These are phyloP conservation scores for Eragrostis nindensis DNA, from an alignment of 176 grass and related monocot genomes.

Conservation along the genomic window DNA sequence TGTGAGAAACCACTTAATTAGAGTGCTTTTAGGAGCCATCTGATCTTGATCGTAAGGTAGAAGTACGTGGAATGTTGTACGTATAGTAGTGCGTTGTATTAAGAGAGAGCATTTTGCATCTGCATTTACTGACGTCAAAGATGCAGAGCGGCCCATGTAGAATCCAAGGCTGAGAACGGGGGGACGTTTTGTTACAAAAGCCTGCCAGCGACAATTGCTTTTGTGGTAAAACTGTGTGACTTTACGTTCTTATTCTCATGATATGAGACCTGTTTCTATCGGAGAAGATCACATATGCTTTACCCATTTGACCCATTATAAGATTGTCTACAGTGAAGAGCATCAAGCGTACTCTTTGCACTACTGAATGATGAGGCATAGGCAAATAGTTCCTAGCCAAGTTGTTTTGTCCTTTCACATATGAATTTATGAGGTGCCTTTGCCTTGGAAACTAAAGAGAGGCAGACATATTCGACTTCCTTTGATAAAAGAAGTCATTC, in stretches of 20 bases:
- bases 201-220: background rate
- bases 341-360: conserved; percentile 20
- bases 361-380: conserved; percentile 41
- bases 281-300: background rate
- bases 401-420: conserved; percentile 33
- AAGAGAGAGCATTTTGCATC: background rate
- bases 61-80: background rate
- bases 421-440: conserved; percentile 20
- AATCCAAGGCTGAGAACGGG: background rate
- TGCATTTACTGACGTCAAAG: background rate
- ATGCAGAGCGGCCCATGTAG: background rate
- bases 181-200: background rate
- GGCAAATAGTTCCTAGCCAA: conserved; percentile 40
- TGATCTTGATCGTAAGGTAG: background rate
- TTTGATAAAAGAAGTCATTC: conserved; percentile 24
- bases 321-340: conserved; percentile 19
- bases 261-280: background rate
- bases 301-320: conserved; percentile 15
- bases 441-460: conserved; percentile 35
- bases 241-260: background rate
- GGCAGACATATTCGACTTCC: conserved; percentile 35
- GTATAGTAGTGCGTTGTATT: too few species aligned
- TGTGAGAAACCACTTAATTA: background rate
- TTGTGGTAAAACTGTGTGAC: background rate
- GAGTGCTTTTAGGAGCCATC: background rate